A percentile compares a stretch with the other conserved stretches of the same genome.
Conservation (phyloP, 1,284 basidiomycete species). For the Microstroma glucosiphilum region DNA sequence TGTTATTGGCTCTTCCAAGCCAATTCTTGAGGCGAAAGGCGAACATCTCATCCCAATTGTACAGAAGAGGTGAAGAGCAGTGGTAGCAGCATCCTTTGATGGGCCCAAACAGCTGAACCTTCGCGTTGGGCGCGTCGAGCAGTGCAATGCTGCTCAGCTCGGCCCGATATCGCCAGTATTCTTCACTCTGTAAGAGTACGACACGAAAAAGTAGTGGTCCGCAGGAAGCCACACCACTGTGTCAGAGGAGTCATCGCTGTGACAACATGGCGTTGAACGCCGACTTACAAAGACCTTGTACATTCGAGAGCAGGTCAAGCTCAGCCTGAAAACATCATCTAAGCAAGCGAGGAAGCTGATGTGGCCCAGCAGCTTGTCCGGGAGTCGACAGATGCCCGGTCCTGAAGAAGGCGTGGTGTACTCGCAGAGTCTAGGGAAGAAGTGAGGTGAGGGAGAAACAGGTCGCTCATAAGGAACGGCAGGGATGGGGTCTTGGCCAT, state of each 20-base stretch:
- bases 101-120: neutral
- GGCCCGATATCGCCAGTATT: constrained; percentile 3
- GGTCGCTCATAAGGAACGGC: too few species aligned
- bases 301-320: neutral
- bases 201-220: neutral
- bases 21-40: neutral
- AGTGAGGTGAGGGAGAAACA: neutral
- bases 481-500: too few species aligned
- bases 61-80: neutral
- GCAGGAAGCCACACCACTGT: too few species aligned
- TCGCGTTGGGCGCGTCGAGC: neutral
- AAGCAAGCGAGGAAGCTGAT: neutral
- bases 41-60: neutral
- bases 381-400: neutral
- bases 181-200: neutral
- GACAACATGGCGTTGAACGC: neutral
- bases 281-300: constrained; percentile 1
- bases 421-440: neutral
- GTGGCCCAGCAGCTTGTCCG: neutral
- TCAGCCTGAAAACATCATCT: neutral
- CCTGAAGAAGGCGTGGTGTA: neutral
- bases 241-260: too few species aligned
- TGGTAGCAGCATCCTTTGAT: neutral
- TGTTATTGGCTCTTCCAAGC: neutral
- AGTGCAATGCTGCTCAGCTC: neutral